phyloP scores from a whole-genome alignment of 257 asterid species.

The Solanum gracilifrons region DNA sequence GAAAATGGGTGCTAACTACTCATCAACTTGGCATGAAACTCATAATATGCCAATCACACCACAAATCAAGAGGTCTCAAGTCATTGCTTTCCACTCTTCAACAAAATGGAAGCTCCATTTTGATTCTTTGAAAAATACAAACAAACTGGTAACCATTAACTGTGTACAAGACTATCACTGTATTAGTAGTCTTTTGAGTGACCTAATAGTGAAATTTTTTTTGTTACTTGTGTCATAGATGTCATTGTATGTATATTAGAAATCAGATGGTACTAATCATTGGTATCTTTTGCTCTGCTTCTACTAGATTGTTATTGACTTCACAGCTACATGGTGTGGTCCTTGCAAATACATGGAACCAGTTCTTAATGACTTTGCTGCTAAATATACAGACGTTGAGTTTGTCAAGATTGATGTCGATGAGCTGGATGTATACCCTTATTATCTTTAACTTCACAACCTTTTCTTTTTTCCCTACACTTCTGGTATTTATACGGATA shows the following conservation, averaged over 20 bases:
- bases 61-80: conserved; percentile 21
- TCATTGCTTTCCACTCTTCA: conserved; percentile 41
- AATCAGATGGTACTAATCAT: not conserved
- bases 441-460: not conserved
- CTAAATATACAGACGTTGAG: conserved; percentile 40
- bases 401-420: conserved; percentile 71
- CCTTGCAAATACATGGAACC: conserved; percentile 52
- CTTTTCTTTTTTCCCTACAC: not conserved
- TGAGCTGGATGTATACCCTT: conserved; percentile 36
- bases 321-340: conserved; percentile 74
- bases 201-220: not conserved
- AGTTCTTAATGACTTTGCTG: conserved; percentile 39
- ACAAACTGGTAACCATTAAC: conserved; percentile 37
- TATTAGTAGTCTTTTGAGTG: not conserved
- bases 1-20: conserved; percentile 31
- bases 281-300: not conserved
- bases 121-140: conserved; percentile 39
- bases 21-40: conserved; percentile 8
- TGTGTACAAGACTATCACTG: not conserved
- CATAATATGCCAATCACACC: not conserved
- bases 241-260: not conserved
- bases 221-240: not conserved
- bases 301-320: conserved; percentile 51
- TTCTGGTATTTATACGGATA: not conserved
- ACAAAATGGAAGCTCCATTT: conserved; percentile 45